Conservation (phyloP, 169 alveolate genomes). For the Ophryocystis elektroscirrha region DNA sequence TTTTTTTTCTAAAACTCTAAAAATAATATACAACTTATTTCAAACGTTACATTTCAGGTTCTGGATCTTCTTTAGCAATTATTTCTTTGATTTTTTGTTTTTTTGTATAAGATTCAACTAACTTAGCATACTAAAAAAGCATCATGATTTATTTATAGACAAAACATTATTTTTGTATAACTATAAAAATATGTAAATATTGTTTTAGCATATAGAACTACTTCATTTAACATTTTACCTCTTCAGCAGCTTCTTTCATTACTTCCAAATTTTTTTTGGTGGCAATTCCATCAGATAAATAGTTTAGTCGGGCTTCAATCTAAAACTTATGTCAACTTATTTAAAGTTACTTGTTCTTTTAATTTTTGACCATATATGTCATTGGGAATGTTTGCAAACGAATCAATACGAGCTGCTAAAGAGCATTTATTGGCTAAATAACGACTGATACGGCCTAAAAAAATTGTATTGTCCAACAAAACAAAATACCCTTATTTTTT, state of each 20-base stretch:
- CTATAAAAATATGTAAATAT: too few relatives aligned
- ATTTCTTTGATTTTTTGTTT: too few relatives aligned
- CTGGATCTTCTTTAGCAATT: too few relatives aligned
- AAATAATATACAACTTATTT: too few relatives aligned
- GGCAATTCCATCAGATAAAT: constrained; percentile 42
- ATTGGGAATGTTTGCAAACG: constrained; percentile 46
- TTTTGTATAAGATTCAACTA: too few relatives aligned
- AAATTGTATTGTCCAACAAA: not conserved
- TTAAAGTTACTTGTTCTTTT: not conserved
- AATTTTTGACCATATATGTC: constrained; percentile 13
- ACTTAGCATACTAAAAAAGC: too few relatives aligned
- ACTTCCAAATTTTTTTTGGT: constrained; percentile 45
- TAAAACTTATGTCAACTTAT: constrained; percentile 64
- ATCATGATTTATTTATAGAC: too few relatives aligned
- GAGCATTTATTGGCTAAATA: constrained; percentile 91
- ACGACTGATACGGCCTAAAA: constrained; percentile 61
- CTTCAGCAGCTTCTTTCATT: constrained; percentile 39
- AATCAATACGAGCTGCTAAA: constrained; percentile 87
- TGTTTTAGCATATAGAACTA: too few relatives aligned
- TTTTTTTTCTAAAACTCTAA: too few relatives aligned
- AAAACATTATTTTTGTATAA: too few relatives aligned
- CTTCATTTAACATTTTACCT: too few relatives aligned
- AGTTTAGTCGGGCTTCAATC: constrained; percentile 74
- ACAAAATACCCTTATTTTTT: constrained; percentile 58
- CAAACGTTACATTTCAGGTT: too few relatives aligned